Evolutionary conservation across 129 eudicot genomes (phyloP), one percentile per base, ranked within the genome.

Genomic region (Ambrosia artemisiifolia): DNA sequence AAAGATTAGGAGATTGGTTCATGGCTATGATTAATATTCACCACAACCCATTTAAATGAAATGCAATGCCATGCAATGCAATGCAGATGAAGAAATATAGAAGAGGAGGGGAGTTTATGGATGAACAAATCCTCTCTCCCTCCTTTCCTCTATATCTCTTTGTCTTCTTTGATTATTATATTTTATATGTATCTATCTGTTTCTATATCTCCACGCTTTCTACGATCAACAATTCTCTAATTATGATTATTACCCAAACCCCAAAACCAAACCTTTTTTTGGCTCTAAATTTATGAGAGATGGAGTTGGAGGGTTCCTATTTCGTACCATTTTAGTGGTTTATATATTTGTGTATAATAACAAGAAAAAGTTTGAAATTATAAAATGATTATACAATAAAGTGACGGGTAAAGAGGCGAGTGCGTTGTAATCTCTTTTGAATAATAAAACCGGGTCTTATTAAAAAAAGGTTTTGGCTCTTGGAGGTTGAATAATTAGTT

Each of bases 41-140:
- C 32, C 38, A 18, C 34, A 66, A 24, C 65, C 63, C 77, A 35
- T 61, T 68, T 33, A 43, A 28, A 55, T 54, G 7, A 5, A 5
- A 3, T 35, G 7, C 7, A 6, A 35, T 35, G 5, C 5, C 7
- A 6, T 6, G 7, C 6, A 35, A 35, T 55, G n/a, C 33, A 46
- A 33, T 56, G 20, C 65, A 1, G 54, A 33, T 46, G 36, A 20
- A 54, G 50, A 43, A 59, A 65, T 44, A 46, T 11, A 53, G 74
- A 47, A 43, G 59, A 68, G 75, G 76, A 72, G 70, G 74, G 35
- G 77, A 49, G 74, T 46, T 71, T 78, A 54, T 68, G 69, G 65
- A 74, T 68, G 75, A 77, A 75, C 56, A 73, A 75, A 64, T 32
- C 63, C 59, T 73, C 76, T 73, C 78, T 67, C 76, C 73, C 80